phyloP scores from a whole-genome alignment of 1,284 basidiomycete genomes.

The Tylopilus orsonianus region DNA sequence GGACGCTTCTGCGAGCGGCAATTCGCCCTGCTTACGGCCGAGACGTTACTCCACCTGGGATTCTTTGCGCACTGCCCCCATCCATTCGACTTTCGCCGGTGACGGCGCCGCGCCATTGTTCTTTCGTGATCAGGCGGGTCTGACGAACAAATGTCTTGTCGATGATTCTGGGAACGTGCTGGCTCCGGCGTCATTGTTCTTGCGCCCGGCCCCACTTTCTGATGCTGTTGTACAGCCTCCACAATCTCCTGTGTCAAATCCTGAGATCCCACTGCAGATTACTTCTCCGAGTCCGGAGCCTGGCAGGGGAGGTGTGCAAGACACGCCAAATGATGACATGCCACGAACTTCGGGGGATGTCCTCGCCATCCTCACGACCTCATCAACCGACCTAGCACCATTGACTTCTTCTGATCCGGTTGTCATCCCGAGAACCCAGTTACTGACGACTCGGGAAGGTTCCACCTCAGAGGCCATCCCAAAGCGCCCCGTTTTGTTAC shows the following conservation, averaged over 20 bases:
- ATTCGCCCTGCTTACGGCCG: slow-evolving; percentile 20
- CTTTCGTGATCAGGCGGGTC: slow-evolving; percentile 9
- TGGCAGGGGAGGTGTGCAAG: slow-evolving; percentile 9
- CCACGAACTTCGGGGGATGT: slow-evolving; percentile 13
- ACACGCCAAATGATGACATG: slow-evolving; percentile 13
- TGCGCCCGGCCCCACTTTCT: slow-evolving; percentile 8
- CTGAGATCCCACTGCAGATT: slow-evolving; percentile 8
- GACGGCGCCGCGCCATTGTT: slow-evolving; percentile 10
- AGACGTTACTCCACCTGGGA: slow-evolving; percentile 30
- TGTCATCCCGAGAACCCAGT: not conserved
- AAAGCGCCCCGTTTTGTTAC: slow-evolving; percentile 5
- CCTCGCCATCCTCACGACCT: slow-evolving; percentile 5
- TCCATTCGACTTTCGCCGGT: slow-evolving; percentile 16
- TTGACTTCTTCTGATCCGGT: slow-evolving; percentile 4
- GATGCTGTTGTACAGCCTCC: slow-evolving; percentile 10
- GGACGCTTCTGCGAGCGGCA: slow-evolving; percentile 29
- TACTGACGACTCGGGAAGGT: not conserved
- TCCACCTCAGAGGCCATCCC: slow-evolving; percentile 1
- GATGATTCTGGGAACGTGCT: slow-evolving; percentile 9
- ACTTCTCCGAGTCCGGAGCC: not conserved
- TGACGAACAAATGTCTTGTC: not conserved
- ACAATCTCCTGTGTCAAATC: slow-evolving; percentile 1
- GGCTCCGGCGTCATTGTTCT: slow-evolving; percentile 18
- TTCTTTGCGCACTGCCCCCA: slow-evolving; percentile 8
- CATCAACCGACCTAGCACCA: not conserved